A percentile compares a stretch with the other conserved stretches of the same genome.
These are phyloP conservation scores for Trametes villosa DNA, from an alignment of 768 basidiomycete genomes.

Conservation along the genomic window DNA sequence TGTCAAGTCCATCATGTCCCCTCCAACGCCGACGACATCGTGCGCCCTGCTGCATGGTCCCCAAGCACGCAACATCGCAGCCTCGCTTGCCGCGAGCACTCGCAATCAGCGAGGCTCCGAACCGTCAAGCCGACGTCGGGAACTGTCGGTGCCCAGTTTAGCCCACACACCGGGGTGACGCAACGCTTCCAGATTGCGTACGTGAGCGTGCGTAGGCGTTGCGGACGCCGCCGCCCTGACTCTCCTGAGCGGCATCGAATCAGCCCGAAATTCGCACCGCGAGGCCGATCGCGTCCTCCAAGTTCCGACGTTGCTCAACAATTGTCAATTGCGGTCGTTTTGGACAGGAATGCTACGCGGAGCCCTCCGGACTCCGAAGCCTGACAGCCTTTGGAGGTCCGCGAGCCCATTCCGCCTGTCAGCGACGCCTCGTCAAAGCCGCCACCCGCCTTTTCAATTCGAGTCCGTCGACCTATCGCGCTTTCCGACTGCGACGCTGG, in stretches of 20 bases:
- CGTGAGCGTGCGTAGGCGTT: neutral
- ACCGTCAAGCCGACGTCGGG: no score
- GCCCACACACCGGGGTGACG: constrained; percentile 3
- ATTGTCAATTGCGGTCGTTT: neutral
- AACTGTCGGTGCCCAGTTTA: neutral
- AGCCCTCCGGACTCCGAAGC: constrained; percentile 3
- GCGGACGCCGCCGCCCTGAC: neutral
- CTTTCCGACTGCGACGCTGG: no score
- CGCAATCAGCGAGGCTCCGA: no score
- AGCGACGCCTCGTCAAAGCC: neutral
- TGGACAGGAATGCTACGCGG: constrained; percentile 5
- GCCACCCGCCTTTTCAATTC: no score
- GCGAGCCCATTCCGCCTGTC: constrained; percentile 4
- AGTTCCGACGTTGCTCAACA: no score
- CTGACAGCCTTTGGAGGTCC: neutral
- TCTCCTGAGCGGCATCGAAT: neutral
- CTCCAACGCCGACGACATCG: neutral
- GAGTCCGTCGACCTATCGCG: no score
- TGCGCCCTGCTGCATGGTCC: no score
- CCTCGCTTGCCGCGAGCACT: no score
- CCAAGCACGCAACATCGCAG: no score
- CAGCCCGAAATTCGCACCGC: neutral
- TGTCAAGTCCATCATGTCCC: neutral
- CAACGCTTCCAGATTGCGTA: neutral
- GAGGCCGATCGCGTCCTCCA: neutral